These are phyloP conservation scores for Russula ochroleuca DNA, from an alignment of 768 basidiomycete genomes.

Conservation along the genomic window DNA sequence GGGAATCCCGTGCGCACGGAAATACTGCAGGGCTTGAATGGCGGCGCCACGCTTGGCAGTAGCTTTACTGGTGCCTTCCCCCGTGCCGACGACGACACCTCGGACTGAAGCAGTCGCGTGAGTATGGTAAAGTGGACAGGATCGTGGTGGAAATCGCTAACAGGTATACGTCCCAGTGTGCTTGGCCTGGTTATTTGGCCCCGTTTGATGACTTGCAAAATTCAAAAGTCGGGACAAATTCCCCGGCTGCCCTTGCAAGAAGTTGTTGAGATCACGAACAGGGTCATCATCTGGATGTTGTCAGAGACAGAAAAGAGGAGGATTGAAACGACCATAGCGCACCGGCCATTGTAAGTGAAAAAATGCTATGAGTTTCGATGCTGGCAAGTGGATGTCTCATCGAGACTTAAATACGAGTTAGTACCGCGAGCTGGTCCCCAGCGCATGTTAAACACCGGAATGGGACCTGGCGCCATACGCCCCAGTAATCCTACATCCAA, in stretches of 20 bases:
- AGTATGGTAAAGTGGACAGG: not conserved
- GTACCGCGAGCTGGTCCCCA: not conserved
- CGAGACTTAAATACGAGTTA: not conserved
- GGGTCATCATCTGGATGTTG: not conserved
- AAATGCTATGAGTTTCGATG: not conserved
- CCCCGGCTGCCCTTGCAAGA: not conserved
- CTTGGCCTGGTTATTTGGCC: not conserved
- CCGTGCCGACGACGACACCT: not conserved
- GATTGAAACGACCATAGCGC: not conserved
- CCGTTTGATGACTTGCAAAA: not conserved
- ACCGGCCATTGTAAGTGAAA: slow-evolving; percentile 1
- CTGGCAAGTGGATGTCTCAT: not conserved
- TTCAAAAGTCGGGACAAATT: not conserved
- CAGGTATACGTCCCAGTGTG: slow-evolving; percentile 7
- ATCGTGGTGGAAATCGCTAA: not conserved
- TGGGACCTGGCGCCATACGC: slow-evolving; percentile 4
- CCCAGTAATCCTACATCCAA: not conserved
- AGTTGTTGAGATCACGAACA: slow-evolving; percentile 16
- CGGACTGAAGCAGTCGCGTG: slow-evolving; percentile 2
- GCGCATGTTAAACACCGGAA: not conserved
- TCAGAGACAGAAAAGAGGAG: slow-evolving; percentile 3
- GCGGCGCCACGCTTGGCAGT: slow-evolving; percentile 1
- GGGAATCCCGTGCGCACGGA: not conserved
- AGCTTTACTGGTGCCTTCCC: not conserved
- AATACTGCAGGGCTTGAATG: not conserved